These are phyloP conservation scores for Ustilago trichophora DNA, from an alignment of 1,284 basidiomycete genomes.

Conservation along the genomic window DNA sequence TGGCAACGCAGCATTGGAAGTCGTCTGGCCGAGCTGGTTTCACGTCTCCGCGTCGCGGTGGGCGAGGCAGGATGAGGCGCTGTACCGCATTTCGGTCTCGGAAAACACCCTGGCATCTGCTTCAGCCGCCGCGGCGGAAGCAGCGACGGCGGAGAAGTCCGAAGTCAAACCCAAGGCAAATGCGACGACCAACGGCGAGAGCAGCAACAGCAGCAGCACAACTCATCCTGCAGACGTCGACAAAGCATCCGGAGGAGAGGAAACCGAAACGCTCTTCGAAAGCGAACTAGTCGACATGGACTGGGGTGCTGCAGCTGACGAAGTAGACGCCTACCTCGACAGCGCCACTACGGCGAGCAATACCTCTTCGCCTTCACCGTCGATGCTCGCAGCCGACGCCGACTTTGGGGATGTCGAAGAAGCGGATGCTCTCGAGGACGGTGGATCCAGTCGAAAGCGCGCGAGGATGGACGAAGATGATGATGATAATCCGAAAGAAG, in stretches of 20 bases:
- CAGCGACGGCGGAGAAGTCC: neutral
- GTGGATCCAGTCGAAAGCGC: conserved; percentile 3
- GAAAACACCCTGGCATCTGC: conserved; percentile 13
- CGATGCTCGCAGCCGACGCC: conserved; percentile 25
- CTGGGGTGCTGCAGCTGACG: conserved; percentile 82
- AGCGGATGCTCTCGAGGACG: neutral
- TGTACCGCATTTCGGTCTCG: conserved; percentile 70
- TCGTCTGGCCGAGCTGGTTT: conserved; percentile 90
- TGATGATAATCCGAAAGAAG: conserved; percentile 15
- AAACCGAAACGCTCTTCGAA: conserved; percentile 31
- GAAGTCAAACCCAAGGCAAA: no score
- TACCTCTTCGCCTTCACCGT: conserved; percentile 27
- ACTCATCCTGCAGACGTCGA: neutral
- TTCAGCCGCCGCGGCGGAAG: neutral
- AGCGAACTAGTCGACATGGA: conserved; percentile 56
- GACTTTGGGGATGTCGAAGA: conserved; percentile 29
- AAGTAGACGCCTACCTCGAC: conserved; percentile 81
- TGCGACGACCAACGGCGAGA: neutral
- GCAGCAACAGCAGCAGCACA: neutral
- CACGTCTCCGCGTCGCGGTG: conserved; percentile 84
- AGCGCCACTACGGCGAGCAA: conserved; percentile 51
- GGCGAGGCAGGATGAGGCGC: conserved; percentile 77
- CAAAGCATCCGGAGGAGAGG: neutral
- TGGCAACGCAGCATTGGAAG: conserved; percentile 71
- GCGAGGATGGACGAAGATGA: conserved; percentile 4